A percentile compares a stretch with the other conserved stretches of the same genome.
These are phyloP conservation scores for Tolypocladium nubicola DNA, from an alignment of 2,329 filamentous ascomycete species.

Conservation along the genomic window DNA sequence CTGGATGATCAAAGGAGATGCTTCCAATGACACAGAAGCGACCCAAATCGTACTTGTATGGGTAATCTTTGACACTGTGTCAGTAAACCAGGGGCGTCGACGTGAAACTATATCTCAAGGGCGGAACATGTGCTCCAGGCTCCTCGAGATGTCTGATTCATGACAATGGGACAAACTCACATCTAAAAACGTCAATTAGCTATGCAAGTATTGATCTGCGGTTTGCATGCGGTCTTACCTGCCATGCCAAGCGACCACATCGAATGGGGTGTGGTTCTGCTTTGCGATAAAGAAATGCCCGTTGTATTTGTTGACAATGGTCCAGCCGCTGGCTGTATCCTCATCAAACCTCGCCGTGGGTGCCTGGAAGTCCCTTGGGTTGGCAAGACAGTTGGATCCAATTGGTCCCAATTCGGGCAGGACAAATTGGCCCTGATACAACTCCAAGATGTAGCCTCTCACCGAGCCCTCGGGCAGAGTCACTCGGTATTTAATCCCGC, in stretches of 20 bases:
- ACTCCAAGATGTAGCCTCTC: conserved; percentile 64
- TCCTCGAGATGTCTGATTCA: not conserved
- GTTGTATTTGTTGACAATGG: conserved; percentile 54
- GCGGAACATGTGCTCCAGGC: not conserved
- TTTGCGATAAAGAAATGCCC: conserved; percentile 51
- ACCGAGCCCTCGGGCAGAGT: conserved; percentile 50
- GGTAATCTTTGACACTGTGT: conserved; percentile 37
- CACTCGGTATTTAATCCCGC: conserved; percentile 65
- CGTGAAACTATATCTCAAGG: not conserved
- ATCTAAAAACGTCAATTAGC: not conserved
- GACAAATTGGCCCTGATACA: conserved; percentile 61
- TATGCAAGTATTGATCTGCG: not conserved
- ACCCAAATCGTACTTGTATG: conserved; percentile 76
- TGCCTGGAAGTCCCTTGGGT: conserved; percentile 63
- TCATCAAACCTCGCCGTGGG: conserved; percentile 61
- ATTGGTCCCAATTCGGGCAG: conserved; percentile 66
- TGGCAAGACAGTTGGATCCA: conserved; percentile 65
- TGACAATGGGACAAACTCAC: not conserved
- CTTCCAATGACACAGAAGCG: conserved; percentile 66
- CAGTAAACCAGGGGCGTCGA: not conserved
- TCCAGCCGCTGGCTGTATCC: conserved; percentile 8
- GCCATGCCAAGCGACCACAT: conserved; percentile 74
- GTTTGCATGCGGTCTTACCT: conserved; percentile 29
- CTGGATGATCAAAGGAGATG: conserved; percentile 66
- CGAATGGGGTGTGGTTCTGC: conserved; percentile 65